A percentile compares a stretch with the other conserved stretches of the same genome.
These are phyloP conservation scores for Uronychia setigera DNA, from an alignment of 73 alveolate genomes.

Conservation along the genomic window DNA sequence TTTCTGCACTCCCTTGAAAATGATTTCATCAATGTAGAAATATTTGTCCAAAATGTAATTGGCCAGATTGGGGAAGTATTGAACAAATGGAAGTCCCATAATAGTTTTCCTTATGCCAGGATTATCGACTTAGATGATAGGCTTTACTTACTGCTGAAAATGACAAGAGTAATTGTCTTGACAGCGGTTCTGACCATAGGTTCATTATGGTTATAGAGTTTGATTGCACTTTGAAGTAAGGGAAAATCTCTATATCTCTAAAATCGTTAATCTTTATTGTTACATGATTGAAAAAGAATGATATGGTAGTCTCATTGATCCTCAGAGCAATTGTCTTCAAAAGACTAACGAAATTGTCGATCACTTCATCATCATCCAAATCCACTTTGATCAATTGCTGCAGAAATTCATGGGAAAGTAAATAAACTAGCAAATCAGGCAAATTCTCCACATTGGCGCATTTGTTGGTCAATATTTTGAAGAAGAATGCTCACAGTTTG, in stretches of 20 bases:
- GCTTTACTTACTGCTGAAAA: slow-evolving; percentile 59
- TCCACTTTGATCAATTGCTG: slow-evolving; percentile 50
- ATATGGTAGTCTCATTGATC: slow-evolving; percentile 77
- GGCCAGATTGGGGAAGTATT: slow-evolving; percentile 74
- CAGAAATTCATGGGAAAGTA: slow-evolving; percentile 63
- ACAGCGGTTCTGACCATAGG: slow-evolving; percentile 92
- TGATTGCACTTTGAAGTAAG: slow-evolving; percentile 77
- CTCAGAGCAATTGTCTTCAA: slow-evolving; percentile 83
- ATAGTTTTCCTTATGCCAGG: slow-evolving; percentile 68
- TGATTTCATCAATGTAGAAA: slow-evolving; percentile 68
- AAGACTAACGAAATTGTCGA: slow-evolving; percentile 85
- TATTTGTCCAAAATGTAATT: slow-evolving; percentile 65
- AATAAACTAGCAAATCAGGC: slow-evolving; percentile 28
- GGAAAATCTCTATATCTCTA: slow-evolving; percentile 87
- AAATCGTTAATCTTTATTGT: slow-evolving; percentile 43
- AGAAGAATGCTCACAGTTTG: slow-evolving; percentile 33
- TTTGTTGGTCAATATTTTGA: slow-evolving; percentile 30
- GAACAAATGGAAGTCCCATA: slow-evolving; percentile 68
- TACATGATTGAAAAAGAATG: slow-evolving; percentile 75
- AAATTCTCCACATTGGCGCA: slow-evolving; percentile 8
- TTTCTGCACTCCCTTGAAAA: slow-evolving; percentile 54
- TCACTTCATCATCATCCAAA: slow-evolving; percentile 86
- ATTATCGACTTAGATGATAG: slow-evolving; percentile 17
- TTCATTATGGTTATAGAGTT: slow-evolving; percentile 82
- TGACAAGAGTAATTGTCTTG: slow-evolving; percentile 82